These are phyloP conservation scores for Prunus davidiana DNA, from an alignment of 306 rosid species.

Conservation along the genomic window DNA sequence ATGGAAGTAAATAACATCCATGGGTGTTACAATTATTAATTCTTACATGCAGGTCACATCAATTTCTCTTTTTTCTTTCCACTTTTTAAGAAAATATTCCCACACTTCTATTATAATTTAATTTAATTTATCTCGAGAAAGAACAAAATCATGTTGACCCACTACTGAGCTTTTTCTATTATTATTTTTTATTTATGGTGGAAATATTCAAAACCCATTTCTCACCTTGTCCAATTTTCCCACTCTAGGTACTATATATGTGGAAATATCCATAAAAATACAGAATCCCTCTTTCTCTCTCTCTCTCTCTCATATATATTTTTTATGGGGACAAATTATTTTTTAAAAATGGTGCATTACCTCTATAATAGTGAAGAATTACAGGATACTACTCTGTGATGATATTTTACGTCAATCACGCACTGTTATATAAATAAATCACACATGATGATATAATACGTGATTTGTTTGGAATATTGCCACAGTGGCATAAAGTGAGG, in stretches of 20 bases:
- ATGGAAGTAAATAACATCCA: not conserved
- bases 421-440: no score
- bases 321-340: no score
- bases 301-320: no score
- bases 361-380: no score
- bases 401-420: no score
- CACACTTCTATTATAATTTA: not conserved
- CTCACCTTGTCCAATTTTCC: not conserved
- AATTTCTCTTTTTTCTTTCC: not conserved
- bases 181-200: not conserved
- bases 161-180: not conserved
- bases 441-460: no score
- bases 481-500: no score
- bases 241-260: not conserved
- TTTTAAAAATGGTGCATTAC: no score
- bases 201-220: not conserved
- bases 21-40: not conserved
- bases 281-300: no score
- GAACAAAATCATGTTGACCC: not conserved
- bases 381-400: fast-evolving
- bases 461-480: no score
- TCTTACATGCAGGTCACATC: slow-evolving; percentile 1
- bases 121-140: not conserved
- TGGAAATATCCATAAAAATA: not conserved
- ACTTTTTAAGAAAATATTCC: slow-evolving; percentile 4